Base-by-base conservation (phyloP, 2,329 filamentous ascomycete genomes). In the Colletotrichum sp. region DNA sequence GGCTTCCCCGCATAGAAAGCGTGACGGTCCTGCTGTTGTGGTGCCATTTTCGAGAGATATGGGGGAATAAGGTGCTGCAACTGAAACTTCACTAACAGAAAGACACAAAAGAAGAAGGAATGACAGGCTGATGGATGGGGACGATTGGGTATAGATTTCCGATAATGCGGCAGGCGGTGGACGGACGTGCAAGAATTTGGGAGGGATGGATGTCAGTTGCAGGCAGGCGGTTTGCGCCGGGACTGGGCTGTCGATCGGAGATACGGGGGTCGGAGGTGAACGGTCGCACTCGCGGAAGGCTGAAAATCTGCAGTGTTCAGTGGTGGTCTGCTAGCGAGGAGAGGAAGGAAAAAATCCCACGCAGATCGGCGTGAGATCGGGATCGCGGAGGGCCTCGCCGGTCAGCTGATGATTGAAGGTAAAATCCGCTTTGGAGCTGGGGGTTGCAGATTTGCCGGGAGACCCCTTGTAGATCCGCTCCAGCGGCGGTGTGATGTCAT, bases 1-100 rank as follows among this genome's bases (percentile, higher is more conserved):
- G 89, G 85, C 82, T 90, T 89, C 83, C 95, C 95, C 78, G 92
- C 90, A 87, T 95, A 95, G 86, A 94, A 97, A 78, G 95, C 92
- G 82, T 94, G 90, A 78, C 76, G 76, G 75, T 77, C 76, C 43
- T 70, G 34, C 74, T 77, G 56, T 25, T 75, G 71, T 66, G 74
- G 70, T 43, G 70, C 58, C 73, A 75, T 75, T 58, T 64, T 62
- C 67, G 55, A 66, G 15, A 34, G 62, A 68, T 68, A 48, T 10
- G 25, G 64, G 66, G 34, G n/a, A n/a, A 30, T 39, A 58, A 61
- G 43, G 10, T 52, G 43, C 43, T 27, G 27, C 18, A 27, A 70
- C 25, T 34, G 56, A 55, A 56, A 70, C 62, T 48, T 13, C 58
- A 55, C 28, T 22, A 25, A 68, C 34, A 28, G 48, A 69, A 34